A percentile compares a stretch with the other conserved stretches of the same genome.
Evolutionary conservation across 805 yeast species (phyloP).

Genomic region (Nakazawaea sp.): DNA sequence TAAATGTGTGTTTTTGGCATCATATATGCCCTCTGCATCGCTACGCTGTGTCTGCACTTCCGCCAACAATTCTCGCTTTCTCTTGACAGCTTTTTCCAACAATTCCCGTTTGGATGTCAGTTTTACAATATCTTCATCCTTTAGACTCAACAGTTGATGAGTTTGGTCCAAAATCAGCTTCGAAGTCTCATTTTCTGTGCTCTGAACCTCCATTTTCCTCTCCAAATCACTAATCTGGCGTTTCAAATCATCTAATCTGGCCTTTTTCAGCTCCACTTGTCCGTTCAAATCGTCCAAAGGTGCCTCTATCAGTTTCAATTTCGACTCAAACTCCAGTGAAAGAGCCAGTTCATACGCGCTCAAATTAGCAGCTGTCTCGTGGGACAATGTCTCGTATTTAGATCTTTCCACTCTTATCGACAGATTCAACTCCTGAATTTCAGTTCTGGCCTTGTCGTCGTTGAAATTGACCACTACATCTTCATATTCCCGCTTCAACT

Average conservation of each 20-base stretch:
- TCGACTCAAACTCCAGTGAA: background rate
- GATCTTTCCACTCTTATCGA: too few relatives aligned
- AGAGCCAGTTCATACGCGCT: background rate
- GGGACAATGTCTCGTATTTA: background rate
- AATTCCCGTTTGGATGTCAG: background rate
- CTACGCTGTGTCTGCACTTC: background rate
- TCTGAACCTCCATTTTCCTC: background rate
- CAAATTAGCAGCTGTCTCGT: background rate
- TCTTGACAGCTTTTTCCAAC: background rate
- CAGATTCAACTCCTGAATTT: slow-evolving; percentile 1
- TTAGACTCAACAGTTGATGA: background rate
- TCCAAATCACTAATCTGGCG: background rate
- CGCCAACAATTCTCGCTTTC: background rate
- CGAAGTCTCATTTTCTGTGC: background rate
- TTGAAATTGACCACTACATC: slow-evolving; percentile 9
- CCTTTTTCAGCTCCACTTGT: background rate
- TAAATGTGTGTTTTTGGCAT: background rate
- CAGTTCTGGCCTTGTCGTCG: slow-evolving; percentile 1
- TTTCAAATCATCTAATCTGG: background rate
- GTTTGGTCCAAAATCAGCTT: background rate
- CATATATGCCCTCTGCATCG: background rate
- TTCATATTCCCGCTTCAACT: slow-evolving; percentile 11
- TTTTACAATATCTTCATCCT: background rate
- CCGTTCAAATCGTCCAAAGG: slow-evolving; percentile 2
- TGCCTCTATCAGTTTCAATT: background rate